Percentiles rank a stretch among this genome's conserved stretches.
Evolutionary conservation across 2,329 filamentous ascomycete species (phyloP).

Genomic region (Fusarium robinianum): DNA sequence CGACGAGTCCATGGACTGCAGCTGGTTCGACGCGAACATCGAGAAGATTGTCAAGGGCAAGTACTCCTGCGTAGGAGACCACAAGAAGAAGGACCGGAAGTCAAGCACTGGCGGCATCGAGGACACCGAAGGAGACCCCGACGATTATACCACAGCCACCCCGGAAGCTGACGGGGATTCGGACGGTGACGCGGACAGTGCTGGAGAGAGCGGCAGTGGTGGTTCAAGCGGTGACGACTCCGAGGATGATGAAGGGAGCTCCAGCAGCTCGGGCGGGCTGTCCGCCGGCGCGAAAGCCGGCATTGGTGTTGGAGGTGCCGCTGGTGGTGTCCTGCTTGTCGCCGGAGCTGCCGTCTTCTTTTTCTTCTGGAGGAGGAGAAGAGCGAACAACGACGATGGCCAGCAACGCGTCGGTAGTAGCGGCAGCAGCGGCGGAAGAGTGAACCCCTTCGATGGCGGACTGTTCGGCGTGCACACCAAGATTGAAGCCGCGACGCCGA

Average conservation of each 20-base stretch:
- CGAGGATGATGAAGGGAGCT: constrained; percentile 2
- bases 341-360: constrained; percentile 18
- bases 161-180: no score
- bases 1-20: constrained; percentile 37
- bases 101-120: constrained; percentile 37
- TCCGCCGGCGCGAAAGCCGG: constrained; percentile 34
- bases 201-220: background rate
- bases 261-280: constrained; percentile 19
- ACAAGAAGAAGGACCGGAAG: constrained; percentile 33
- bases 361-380: constrained; percentile 29
- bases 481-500: constrained; percentile 34
- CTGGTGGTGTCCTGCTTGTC: constrained; percentile 13
- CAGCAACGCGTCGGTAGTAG: constrained; percentile 26
- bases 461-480: constrained; percentile 35
- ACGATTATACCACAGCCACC: constrained; percentile 35
- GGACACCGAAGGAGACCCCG: constrained; percentile 32
- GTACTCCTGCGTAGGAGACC: constrained; percentile 33
- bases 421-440: constrained; percentile 19
- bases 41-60: constrained; percentile 34
- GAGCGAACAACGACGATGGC: background rate
- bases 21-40: constrained; percentile 38
- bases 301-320: constrained; percentile 28
- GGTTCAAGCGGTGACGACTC: background rate
- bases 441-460: constrained; percentile 29
- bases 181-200: constrained; percentile 6